Evolutionary conservation across 2,329 filamentous ascomycete species (phyloP), one percentile per base, ranked within the genome.

Genomic region (Metarhizium anisopliae): DNA sequence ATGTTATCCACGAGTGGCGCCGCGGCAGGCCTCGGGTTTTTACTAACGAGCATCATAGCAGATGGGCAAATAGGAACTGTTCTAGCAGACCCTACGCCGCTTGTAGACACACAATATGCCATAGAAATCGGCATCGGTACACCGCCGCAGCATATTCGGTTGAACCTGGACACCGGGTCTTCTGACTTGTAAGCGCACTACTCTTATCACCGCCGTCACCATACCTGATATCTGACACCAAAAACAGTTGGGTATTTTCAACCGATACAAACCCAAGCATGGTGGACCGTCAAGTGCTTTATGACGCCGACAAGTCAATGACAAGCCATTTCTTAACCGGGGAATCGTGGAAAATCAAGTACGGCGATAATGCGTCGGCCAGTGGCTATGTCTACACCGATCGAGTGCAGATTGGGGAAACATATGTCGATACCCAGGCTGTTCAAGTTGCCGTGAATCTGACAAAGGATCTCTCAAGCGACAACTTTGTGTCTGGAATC

Each of bases 141-240:
- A 1, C 77, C 76, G 6, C 60, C 67, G 6, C 82, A 85, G 62
- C 79, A 73, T 3, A 66, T 89, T 59, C 78, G 83, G 57, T 67
- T 91, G 58, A 85, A 89, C 66, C 79, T 91, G 58, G 88, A 91
- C 61, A 91, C 87, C 14, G 71, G 71, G 3, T 74, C 71, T 13
- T 62, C 85, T 77, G 59, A 86, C 76, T 59, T 74, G 71, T 72
- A 64, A 64, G 69, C 45, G 4, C 11, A 16, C 30, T 1, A 30
- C 5, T 49, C 45, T 18, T 29, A 4, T 43, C 36, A 16, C 18
- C 18, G 3, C 51, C 42, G 6, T 10, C 13, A n/a, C 10, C 2
- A 25, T 40, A 5, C 4, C 13, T 30, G 7, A 20, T 47, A 6
- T 7, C 45, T 51, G 8, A 50, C 38, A 3, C 20, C 45, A 51